Base-by-base conservation (phyloP, 176 grass and related monocot genomes). In the Olyra latifolia region DNA sequence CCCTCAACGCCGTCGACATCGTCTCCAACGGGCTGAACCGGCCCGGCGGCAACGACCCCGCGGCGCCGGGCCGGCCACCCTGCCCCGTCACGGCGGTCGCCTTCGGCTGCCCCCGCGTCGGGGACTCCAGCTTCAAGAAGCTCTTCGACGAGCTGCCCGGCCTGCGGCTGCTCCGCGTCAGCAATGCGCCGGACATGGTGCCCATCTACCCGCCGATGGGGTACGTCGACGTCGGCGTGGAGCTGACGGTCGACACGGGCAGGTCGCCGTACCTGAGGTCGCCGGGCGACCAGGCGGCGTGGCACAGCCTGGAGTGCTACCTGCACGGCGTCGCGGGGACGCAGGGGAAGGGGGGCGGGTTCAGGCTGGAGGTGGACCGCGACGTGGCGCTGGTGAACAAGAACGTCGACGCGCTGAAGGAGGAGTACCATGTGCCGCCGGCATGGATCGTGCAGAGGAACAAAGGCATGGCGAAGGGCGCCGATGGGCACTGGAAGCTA, bases 311-410 rank as follows among this genome's bases (percentile, higher is more conserved):
- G 20, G 90, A 92, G 82, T 77, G 69, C 50, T 88, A 91, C 71
- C 15, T 91, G 55, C 89, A 91, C 27, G 72, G 81, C 32, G 48
- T 85, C 17, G 85, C 89, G 1, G 85, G 89, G 10, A 54, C 63
- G 17, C 75, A 77, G 27, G 57, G 66, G n/a, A 69, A 14, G 19
- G 17, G 75, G 2, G 81, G 68, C 53, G 77, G 72, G n/a, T 91
- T 91, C 49, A 69, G 56, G 59, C 47, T 91, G 41, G 82, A 69
- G 62, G 66, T 91, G 17, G 77, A 91, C 39, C 78, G 90, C 13
- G 86, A 92, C 80, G 19, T 92, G n/a, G 82, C 82, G 19, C 77
- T 92, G 54, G 85, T 80, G 39, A 92, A 92, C 47, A 92, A 88
- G 74, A 68, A 60, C 60, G 30, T 83, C 45, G 78, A 82, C 76